Evolutionary conservation across 352 stramenopile species (phyloP).

Genomic region (Phytophthora brassicae): DNA sequence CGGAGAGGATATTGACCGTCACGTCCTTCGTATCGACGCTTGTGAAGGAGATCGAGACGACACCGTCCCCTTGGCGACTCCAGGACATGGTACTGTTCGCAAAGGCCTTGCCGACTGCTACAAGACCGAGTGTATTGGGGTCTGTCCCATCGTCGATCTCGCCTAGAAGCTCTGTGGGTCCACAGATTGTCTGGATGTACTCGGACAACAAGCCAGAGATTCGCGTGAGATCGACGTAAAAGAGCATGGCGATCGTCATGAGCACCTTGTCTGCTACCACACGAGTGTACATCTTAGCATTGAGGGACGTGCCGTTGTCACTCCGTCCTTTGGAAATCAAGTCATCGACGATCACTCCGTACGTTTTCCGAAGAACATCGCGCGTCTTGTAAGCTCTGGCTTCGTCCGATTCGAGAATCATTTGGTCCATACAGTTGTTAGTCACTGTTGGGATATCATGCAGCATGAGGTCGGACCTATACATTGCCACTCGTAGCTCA

Average conservation of each 20-base stretch:
- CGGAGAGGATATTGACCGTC: conserved; percentile 34
- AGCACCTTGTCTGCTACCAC: conserved; percentile 29
- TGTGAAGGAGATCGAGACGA: conserved; percentile 43
- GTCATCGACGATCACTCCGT: conserved; percentile 35
- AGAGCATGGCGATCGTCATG: conserved; percentile 33
- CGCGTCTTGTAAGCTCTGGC: conserved; percentile 33
- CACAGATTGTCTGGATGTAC: conserved; percentile 37
- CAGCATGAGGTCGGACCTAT: conserved; percentile 35
- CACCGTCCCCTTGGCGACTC: conserved; percentile 46
- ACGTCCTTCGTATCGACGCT: conserved; percentile 36
- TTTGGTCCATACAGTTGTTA: conserved; percentile 43
- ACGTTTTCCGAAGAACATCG: conserved; percentile 32
- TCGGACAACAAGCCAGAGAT: conserved; percentile 32
- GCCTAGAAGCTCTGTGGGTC: conserved; percentile 29
- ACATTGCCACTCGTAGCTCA: conserved; percentile 22
- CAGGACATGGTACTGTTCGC: conserved; percentile 38
- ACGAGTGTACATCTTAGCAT: conserved; percentile 32
- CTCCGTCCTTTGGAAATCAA: conserved; percentile 29
- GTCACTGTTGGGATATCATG: conserved; percentile 32
- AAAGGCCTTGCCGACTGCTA: conserved; percentile 45
- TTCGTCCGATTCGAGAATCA: conserved; percentile 33
- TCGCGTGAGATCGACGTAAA: conserved; percentile 35
- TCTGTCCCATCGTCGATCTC: conserved; percentile 51
- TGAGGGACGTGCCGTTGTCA: conserved; percentile 37
- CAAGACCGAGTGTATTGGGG: conserved; percentile 44